These are phyloP conservation scores for Acacia crassicarpa DNA, from an alignment of 306 rosid genomes.

Conservation along the genomic window DNA sequence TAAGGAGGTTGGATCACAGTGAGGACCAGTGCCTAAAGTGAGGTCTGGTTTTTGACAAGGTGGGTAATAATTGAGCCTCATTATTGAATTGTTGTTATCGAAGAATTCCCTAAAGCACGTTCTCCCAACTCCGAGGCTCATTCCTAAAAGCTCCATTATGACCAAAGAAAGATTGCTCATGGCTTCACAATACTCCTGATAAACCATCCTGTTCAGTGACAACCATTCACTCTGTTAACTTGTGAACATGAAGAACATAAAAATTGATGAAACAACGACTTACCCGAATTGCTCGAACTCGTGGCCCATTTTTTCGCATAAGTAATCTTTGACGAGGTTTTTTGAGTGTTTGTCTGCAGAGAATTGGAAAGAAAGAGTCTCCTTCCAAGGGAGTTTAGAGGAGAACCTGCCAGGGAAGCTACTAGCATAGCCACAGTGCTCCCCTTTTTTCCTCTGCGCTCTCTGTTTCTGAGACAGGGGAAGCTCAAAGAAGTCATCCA, in stretches of 20 bases:
- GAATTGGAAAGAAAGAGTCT: constrained; percentile 78
- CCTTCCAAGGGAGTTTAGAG: constrained; percentile 96
- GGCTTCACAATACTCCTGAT: constrained; percentile 74
- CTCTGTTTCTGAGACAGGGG: constrained; percentile 82
- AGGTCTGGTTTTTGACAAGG: constrained; percentile 90
- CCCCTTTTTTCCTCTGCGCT: constrained; percentile 81
- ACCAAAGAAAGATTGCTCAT: constrained; percentile 84
- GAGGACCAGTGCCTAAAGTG: constrained; percentile 98
- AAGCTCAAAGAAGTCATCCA: constrained; percentile 70
- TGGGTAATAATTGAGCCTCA: constrained; percentile 96
- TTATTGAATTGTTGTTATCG: constrained; percentile 80
- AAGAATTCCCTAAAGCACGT: constrained; percentile 68
- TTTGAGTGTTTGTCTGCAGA: constrained; percentile 32
- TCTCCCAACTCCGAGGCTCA: constrained; percentile 79
- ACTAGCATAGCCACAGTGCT: constrained; percentile 95
- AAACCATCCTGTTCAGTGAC: constrained; percentile 52
- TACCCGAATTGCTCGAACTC: constrained; percentile 76
- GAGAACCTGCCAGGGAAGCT: constrained; percentile 94
- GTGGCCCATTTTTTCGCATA: constrained; percentile 57
- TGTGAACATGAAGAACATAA: background rate
- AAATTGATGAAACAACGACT: background rate
- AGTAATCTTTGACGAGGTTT: constrained; percentile 50
- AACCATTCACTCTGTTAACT: background rate
- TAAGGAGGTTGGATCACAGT: constrained; percentile 94
- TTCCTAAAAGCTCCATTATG: constrained; percentile 92